A percentile compares a stretch with the other conserved stretches of the same genome.
Conservation (phyloP, 345 rosid genomes). For the Eucalyptus urophylla region DNA sequence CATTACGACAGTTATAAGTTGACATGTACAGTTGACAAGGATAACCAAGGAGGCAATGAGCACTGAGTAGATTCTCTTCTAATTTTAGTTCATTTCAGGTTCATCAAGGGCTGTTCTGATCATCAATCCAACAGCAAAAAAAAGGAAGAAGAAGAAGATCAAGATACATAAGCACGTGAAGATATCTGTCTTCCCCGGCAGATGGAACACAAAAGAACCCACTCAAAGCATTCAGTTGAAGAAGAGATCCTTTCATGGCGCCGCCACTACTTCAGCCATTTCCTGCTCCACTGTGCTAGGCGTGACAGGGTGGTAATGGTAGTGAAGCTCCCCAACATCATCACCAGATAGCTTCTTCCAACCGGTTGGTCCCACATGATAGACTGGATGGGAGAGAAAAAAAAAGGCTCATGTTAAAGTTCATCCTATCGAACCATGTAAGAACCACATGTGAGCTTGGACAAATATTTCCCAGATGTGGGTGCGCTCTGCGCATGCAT, state of each 20-base stretch:
- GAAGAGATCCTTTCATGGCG: not conserved
- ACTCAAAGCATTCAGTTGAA: not conserved
- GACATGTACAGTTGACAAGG: not conserved
- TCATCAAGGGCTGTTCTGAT: not conserved
- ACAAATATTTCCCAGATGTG: not conserved
- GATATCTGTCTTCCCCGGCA: not conserved
- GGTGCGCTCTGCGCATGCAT: not conserved
- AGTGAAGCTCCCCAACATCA: conserved; percentile 94
- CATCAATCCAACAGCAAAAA: not conserved
- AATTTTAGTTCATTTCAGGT: not conserved
- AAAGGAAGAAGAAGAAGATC: not conserved
- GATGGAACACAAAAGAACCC: not conserved
- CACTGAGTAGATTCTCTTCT: not conserved
- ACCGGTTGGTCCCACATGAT: conserved; percentile 85
- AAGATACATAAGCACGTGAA: not conserved
- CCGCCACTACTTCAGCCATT: conserved; percentile 56
- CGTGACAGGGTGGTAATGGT: conserved; percentile 60
- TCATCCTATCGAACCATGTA: not conserved
- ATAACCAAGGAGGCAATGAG: not conserved
- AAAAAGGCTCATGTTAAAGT: not conserved
- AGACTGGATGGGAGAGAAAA: conserved; percentile 34
- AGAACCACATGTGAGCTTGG: not conserved
- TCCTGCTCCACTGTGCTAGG: conserved; percentile 69
- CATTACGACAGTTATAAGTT: not conserved
- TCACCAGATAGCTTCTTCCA: conserved; percentile 97